These are phyloP conservation scores for Neopestalotiopsis sp. DNA, from an alignment of 2,329 filamentous ascomycete genomes.

Conservation along the genomic window DNA sequence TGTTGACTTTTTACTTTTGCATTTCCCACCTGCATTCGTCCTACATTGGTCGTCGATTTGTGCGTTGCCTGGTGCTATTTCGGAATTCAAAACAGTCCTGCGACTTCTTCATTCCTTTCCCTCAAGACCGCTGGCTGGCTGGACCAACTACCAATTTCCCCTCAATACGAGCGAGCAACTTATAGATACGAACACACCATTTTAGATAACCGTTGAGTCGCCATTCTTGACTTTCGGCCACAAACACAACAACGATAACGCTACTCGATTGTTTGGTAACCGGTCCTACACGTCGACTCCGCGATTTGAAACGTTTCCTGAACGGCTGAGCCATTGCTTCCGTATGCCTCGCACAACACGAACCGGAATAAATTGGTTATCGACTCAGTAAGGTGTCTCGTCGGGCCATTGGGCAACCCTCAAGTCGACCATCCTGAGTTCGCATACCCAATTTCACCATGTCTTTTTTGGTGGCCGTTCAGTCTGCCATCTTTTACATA, in stretches of 20 bases:
- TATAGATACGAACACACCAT: neutral
- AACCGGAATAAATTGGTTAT: slow-evolving; percentile 1
- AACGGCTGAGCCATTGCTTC: neutral
- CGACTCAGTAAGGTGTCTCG: slow-evolving; percentile 2
- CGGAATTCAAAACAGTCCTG: neutral
- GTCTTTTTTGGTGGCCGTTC: slow-evolving; percentile 65
- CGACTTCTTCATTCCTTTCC: neutral
- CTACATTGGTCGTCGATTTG: neutral
- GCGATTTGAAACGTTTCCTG: neutral
- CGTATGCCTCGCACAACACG: slow-evolving; percentile 4
- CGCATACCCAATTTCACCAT: slow-evolving; percentile 35
- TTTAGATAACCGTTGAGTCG: neutral
- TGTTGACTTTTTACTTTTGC: neutral
- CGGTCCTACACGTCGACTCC: neutral
- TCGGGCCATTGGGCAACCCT: neutral
- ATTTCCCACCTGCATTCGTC: neutral
- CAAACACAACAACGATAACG: neutral
- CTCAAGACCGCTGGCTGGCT: neutral
- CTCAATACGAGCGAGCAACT: neutral
- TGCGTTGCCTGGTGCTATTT: neutral
- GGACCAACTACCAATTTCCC: neutral
- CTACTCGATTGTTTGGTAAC: neutral
- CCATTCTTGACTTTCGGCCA: neutral
- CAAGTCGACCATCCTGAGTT: neutral
- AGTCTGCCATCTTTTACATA: slow-evolving; percentile 80